phyloP scores from a whole-genome alignment of 306 rosid species.

The Dalbergia oliveri region DNA sequence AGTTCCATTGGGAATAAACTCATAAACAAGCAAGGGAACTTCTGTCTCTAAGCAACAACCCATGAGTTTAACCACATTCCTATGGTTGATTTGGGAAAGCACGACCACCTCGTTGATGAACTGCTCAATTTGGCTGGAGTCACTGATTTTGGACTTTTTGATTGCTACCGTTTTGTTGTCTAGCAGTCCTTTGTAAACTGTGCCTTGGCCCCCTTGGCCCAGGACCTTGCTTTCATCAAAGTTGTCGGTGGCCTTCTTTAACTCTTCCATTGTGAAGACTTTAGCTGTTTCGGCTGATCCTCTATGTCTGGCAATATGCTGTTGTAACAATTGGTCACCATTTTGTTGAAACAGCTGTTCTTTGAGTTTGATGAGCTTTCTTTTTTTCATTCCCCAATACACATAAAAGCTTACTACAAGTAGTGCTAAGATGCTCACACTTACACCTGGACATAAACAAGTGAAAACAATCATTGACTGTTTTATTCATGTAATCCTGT shows the following conservation, averaged over 20 bases:
- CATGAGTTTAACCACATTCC: slow-evolving; percentile 60
- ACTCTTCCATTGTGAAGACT: slow-evolving; percentile 44
- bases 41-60: slow-evolving; percentile 52
- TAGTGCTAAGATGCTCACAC: slow-evolving; percentile 24
- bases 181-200: slow-evolving; percentile 52
- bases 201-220: slow-evolving; percentile 61
- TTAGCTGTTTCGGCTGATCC: slow-evolving; percentile 16
- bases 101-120: slow-evolving; percentile 63
- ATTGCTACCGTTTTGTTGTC: slow-evolving; percentile 50
- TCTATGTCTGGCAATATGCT: slow-evolving; percentile 25
- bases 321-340: slow-evolving; percentile 60
- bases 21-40: slow-evolving; percentile 46
- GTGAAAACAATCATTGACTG: background rate
- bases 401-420: slow-evolving; percentile 36
- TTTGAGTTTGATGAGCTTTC: slow-evolving; percentile 45
- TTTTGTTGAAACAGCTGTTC: slow-evolving; percentile 51
- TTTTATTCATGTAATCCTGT: background rate
- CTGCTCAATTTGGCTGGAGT: slow-evolving; percentile 51
- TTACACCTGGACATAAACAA: slow-evolving; percentile 39
- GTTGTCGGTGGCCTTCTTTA: slow-evolving; percentile 58
- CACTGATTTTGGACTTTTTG: slow-evolving; percentile 56
- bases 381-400: slow-evolving; percentile 43
- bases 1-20: slow-evolving; percentile 39
- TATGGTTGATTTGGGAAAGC: slow-evolving; percentile 59
- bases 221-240: slow-evolving; percentile 43